Conservation (phyloP, 2,329 filamentous ascomycete species). For the Cladosporium sp. region DNA sequence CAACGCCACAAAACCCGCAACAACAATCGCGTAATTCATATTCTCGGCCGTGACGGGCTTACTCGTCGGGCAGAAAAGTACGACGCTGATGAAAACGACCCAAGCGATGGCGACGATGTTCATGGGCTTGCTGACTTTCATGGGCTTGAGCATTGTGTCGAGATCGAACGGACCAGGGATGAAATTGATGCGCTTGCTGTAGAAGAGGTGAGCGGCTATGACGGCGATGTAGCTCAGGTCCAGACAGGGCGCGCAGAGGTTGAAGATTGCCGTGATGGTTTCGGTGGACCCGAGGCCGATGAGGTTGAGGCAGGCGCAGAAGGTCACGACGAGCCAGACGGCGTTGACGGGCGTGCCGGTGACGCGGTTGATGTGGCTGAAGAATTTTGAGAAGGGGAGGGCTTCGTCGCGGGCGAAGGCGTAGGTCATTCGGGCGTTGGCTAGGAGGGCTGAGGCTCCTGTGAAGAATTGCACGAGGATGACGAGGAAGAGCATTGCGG, state of each 20-base stretch:
- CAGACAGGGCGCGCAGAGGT: constrained; percentile 51
- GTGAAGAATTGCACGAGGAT: constrained; percentile 57
- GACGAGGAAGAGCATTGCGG: constrained; percentile 53
- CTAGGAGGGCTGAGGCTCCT: constrained; percentile 42
- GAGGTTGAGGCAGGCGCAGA: constrained; percentile 54
- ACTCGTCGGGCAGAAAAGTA: constrained; percentile 50
- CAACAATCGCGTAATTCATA: constrained; percentile 55
- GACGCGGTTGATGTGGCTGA: constrained; percentile 46
- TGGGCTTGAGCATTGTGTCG: constrained; percentile 37
- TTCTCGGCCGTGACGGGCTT: constrained; percentile 44
- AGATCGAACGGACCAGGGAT: constrained; percentile 50
- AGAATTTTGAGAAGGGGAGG: constrained; percentile 44
- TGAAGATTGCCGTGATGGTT: constrained; percentile 51
- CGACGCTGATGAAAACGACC: constrained; percentile 51
- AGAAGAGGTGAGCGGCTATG: constrained; percentile 31
- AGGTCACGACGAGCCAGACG: constrained; percentile 53
- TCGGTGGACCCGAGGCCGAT: constrained; percentile 54
- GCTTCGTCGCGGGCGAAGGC: constrained; percentile 52
- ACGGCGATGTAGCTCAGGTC: constrained; percentile 56
- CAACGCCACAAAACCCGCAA: constrained; percentile 43
- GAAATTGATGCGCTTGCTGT: constrained; percentile 44
- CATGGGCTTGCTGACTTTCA: constrained; percentile 38
- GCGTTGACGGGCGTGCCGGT: constrained; percentile 51
- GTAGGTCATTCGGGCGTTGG: constrained; percentile 51
- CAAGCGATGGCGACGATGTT: constrained; percentile 49